Conservation (phyloP, 169 alveolate species). For the Plasmodium knowlesi region DNA sequence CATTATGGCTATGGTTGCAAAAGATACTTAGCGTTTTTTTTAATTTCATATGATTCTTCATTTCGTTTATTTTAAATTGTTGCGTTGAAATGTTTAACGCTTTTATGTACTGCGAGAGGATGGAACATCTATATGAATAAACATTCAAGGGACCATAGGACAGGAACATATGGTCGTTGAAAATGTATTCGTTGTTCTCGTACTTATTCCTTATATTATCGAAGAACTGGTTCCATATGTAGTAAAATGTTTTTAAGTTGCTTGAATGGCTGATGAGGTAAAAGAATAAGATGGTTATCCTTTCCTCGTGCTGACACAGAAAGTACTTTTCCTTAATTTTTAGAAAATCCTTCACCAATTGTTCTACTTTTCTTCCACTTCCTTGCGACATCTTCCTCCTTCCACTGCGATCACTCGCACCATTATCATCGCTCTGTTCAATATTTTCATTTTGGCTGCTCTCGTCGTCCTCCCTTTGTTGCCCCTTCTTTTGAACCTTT, state of each 20-base stretch:
- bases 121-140: constrained; percentile 53
- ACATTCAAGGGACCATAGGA: constrained; percentile 66
- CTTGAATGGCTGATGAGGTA: constrained; percentile 68
- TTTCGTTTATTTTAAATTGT: constrained; percentile 66
- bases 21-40: constrained; percentile 24
- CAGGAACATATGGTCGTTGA: constrained; percentile 27
- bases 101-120: constrained; percentile 55
- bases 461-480: neutral
- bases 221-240: constrained; percentile 68
- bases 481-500: neutral
- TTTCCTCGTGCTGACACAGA: constrained; percentile 65
- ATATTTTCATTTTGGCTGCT: neutral
- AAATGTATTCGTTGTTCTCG: constrained; percentile 60
- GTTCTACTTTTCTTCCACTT: neutral
- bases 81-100: constrained; percentile 68
- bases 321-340: constrained; percentile 51
- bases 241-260: constrained; percentile 56
- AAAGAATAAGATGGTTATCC: constrained; percentile 25
- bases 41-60: neutral
- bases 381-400: neutral
- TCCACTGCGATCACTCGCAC: neutral
- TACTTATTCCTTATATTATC: constrained; percentile 53
- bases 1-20: constrained; percentile 5
- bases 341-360: constrained; percentile 42
- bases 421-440: neutral